Base-by-base conservation (phyloP, 2,329 filamentous ascomycete species). In the Cercospora beticola region DNA sequence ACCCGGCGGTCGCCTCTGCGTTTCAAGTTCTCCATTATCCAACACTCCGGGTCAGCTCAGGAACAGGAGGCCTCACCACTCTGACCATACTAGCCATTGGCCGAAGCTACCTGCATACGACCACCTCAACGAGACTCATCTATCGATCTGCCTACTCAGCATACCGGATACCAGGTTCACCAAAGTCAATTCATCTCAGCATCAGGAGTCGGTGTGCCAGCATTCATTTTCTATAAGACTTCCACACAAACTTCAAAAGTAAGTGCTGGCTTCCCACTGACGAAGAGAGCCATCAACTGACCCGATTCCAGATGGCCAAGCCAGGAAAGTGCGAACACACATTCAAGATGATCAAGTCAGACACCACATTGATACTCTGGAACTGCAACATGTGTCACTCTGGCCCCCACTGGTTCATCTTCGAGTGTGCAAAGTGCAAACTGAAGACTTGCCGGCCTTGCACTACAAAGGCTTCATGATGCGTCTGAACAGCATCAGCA, bases 351-450 rank as follows among this genome's bases (percentile, higher is more conserved):
- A 83, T 85, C 80, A 85, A 85, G 74, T 84, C 82, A 23, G 82
- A 84, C 75, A 84, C 82, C 14, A 84, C 81, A 4, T 77, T 85
- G 70, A 81, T 85, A 67, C 78, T 83, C 66, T 85, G 83, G 83
- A 83, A 83, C 67, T 85, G 83, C 80, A 83, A 84, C 74, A 75
- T 82, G 73, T 85, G 83, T 76, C 83, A 84, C 73, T 83, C 81
- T 1, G 83, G 83, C 4, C 82, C 83, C 18, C 82, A 85, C 75
- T 83, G 81, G 77, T 82, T 78, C 77, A 85, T 85, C 76, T 85
- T 79, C 73, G 83, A 85, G 73, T 85, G 83, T 76, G 72, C 79
- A 56, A 79, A 81, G 65, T 85, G 83, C 81, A 85, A 84, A 76
- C 76, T 84, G 68, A 84, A 84, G 79, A 81, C 81, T 6, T 85